Evolutionary conservation across 768 basidiomycete genomes (phyloP).

Genomic region (Boletus vinaceobasis): DNA sequence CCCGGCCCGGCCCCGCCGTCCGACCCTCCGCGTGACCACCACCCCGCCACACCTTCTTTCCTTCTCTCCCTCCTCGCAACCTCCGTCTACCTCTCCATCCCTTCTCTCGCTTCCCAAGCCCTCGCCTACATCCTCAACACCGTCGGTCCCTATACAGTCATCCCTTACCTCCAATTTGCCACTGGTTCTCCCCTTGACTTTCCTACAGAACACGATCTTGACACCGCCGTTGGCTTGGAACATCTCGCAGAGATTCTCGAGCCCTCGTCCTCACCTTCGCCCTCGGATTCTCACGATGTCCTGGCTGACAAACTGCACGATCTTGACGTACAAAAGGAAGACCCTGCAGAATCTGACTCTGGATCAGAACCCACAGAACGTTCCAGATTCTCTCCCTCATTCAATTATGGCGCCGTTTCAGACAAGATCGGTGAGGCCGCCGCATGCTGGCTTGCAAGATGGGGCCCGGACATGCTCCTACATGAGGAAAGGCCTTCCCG

Average conservation of each 20-base stretch:
- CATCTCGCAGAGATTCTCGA: slow-evolving; percentile 51
- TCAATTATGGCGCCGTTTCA: slow-evolving; percentile 83
- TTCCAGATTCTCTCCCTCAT: slow-evolving; percentile 36
- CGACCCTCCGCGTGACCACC: slow-evolving; percentile 49
- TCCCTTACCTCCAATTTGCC: slow-evolving; percentile 79
- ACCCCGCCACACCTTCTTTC: slow-evolving; percentile 76
- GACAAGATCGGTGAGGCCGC: slow-evolving; percentile 91
- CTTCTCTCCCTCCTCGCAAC: slow-evolving; percentile 86
- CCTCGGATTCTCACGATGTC: slow-evolving; percentile 18
- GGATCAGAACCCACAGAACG: slow-evolving; percentile 24
- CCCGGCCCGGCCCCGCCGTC: slow-evolving; percentile 28
- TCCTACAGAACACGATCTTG: slow-evolving; percentile 41
- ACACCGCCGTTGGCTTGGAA: slow-evolving; percentile 71
- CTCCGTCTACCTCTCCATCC: slow-evolving; percentile 80
- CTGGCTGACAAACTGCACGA: slow-evolving; percentile 31
- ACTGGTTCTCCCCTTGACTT: slow-evolving; percentile 62
- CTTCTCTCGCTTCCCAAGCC: slow-evolving; percentile 70
- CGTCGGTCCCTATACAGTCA: slow-evolving; percentile 73
- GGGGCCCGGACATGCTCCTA: slow-evolving; percentile 77
- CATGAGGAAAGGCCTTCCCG: slow-evolving; percentile 47
- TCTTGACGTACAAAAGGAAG: slow-evolving; percentile 36
- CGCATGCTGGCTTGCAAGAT: slow-evolving; percentile 82
- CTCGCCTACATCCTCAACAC: slow-evolving; percentile 68
- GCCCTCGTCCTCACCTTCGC: slow-evolving; percentile 27
- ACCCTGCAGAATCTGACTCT: slow-evolving; percentile 33